Percentiles rank a stretch among this genome's conserved stretches.
These are phyloP conservation scores for Pisolithus thermaeus DNA, from an alignment of 1,284 basidiomycete genomes.

Conservation along the genomic window DNA sequence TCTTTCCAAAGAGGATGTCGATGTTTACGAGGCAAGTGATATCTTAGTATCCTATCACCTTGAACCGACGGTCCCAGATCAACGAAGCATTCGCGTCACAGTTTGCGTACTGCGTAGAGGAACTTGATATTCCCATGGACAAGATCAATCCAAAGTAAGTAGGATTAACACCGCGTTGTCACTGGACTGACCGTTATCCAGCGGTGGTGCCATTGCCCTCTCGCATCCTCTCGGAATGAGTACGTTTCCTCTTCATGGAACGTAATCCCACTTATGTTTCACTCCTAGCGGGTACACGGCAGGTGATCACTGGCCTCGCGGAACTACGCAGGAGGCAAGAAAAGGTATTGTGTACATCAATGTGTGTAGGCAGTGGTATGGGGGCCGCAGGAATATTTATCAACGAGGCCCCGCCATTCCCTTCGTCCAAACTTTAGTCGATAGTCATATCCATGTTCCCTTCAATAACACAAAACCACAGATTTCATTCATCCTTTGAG, in stretches of 20 bases:
- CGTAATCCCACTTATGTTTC: not conserved
- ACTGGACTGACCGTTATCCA: slow-evolving; percentile 20
- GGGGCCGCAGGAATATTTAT: slow-evolving; percentile 81
- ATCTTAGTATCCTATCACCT: slow-evolving; percentile 26
- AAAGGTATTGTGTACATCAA: slow-evolving; percentile 71
- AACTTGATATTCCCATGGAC: slow-evolving; percentile 72
- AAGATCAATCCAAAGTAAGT: slow-evolving; percentile 83
- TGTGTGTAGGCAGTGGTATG: slow-evolving; percentile 90
- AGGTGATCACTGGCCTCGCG: slow-evolving; percentile 79
- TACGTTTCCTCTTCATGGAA: slow-evolving; percentile 31
- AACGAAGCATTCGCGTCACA: slow-evolving; percentile 83
- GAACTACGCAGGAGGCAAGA: slow-evolving; percentile 68
- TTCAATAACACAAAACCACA: not conserved
- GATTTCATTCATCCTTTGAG: slow-evolving; percentile 10
- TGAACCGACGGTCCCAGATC: slow-evolving; percentile 40
- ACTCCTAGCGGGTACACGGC: slow-evolving; percentile 66
- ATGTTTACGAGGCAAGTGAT: slow-evolving; percentile 74
- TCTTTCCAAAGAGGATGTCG: slow-evolving; percentile 77
- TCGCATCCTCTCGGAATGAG: slow-evolving; percentile 80
- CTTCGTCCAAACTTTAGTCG: slow-evolving; percentile 21
- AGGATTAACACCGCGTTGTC: not conserved
- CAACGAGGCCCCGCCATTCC: slow-evolving; percentile 47
- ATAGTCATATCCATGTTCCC: not conserved
- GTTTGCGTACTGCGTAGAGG: slow-evolving; percentile 75
- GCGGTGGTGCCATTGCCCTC: slow-evolving; percentile 85